Conservation (phyloP, 2,329 filamentous ascomycete species). For the Pyrenophora graminea region DNA sequence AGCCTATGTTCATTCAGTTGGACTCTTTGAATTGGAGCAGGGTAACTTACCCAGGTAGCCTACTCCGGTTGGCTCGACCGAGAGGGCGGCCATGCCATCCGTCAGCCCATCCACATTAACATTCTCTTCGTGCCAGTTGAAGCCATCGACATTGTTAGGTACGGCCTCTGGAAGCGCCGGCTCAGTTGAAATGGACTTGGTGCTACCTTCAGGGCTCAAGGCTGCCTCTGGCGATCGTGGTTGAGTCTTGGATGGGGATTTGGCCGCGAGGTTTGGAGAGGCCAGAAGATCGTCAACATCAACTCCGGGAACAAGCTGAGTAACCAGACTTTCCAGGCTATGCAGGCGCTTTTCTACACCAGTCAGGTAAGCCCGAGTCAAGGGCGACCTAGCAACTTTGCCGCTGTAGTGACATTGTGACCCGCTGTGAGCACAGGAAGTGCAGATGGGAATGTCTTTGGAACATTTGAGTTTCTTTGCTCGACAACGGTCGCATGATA, state of each 20-base stretch:
- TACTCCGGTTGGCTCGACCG: slow-evolving; percentile 33
- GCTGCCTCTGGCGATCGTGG: slow-evolving; percentile 16
- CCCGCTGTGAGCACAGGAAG: slow-evolving; percentile 24
- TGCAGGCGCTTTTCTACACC: slow-evolving; percentile 29
- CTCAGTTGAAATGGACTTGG: slow-evolving; percentile 15
- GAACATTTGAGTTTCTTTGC: slow-evolving; percentile 36
- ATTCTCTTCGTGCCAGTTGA: slow-evolving; percentile 32
- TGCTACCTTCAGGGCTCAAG: slow-evolving; percentile 19
- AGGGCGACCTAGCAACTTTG: slow-evolving; percentile 28
- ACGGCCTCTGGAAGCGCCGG: slow-evolving; percentile 32
- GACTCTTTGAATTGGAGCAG: neutral
- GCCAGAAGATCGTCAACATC: slow-evolving; percentile 25
- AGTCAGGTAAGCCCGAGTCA: slow-evolving; percentile 32
- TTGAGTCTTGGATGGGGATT: slow-evolving; percentile 5
- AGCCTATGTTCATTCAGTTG: slow-evolving; percentile 18
- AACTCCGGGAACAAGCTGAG: slow-evolving; percentile 27
- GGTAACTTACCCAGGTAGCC: slow-evolving; percentile 27
- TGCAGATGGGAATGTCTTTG: slow-evolving; percentile 29
- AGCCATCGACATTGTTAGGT: slow-evolving; percentile 29
- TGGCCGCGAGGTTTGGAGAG: slow-evolving; percentile 18
- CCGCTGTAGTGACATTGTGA: slow-evolving; percentile 31
- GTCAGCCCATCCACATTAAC: slow-evolving; percentile 26
- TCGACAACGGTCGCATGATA: slow-evolving; percentile 31
- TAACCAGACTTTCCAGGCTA: slow-evolving; percentile 22
- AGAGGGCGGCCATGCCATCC: slow-evolving; percentile 34